Base-by-base conservation (phyloP, 208 protist species). In the Trypanosoma melophagium region DNA sequence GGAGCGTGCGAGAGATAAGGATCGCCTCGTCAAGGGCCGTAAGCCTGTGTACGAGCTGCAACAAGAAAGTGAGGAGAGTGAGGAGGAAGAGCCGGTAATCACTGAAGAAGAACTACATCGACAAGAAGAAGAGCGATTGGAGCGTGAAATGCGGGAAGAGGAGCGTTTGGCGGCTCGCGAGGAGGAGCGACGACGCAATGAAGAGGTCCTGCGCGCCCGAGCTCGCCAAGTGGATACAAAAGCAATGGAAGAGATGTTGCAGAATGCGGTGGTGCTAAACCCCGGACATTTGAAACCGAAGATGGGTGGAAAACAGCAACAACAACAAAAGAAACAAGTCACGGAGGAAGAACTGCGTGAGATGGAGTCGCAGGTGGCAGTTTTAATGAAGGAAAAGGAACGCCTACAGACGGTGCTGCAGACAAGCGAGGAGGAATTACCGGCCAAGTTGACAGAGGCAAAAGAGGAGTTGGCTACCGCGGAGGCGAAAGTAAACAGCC, bases 231-330 rank as follows among this genome's bases (percentile, higher is more conserved):
- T 93, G 21, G 89, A 95, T 60, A 44, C 77, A 9, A 73, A 59
- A 7, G 85, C 73, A 19, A 69, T 90, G 28, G 83, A 84, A 69
- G 69, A 83, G 59, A 53, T 84, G 59, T 74, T 90, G 38, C 67
- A 88, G 71, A 71, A 74, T 22, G 87, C 73, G 17, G 83, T 85
- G 44, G 77, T 92, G 69, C 71, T 95, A 25, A 89, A 93, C 71
- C 57, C 76, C 3, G 82, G 86, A 42, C 13, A 59, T 13, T 12
- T 60, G 14, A 61, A 71, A 44, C 19, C 5, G 16, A 83, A 81
- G 63, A 87, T 74, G 51, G 77, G 83, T 19, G 73, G 74, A 47
- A 83, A 83, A 66, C 17, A 77, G 70, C 69, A 69, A 41, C 68
- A 84, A 21, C 55, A 56, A 19, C 45, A 61, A 21, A 60, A 52